These are phyloP conservation scores for Penicillium lagena DNA, from an alignment of 495 filamentous ascomycete species.

Conservation along the genomic window DNA sequence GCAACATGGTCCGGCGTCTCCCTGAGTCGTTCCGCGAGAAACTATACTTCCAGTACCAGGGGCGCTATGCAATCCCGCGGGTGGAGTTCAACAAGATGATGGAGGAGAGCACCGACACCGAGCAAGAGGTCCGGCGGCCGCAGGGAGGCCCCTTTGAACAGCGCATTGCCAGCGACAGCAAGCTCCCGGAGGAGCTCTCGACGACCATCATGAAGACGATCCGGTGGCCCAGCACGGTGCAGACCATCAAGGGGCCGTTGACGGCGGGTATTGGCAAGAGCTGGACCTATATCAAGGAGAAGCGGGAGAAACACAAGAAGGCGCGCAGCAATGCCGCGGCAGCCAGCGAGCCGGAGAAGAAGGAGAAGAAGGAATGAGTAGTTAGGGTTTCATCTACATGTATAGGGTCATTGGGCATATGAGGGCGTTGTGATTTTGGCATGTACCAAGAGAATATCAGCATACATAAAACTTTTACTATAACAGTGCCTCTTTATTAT, in stretches of 20 bases:
- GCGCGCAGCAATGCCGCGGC: constrained; percentile 20
- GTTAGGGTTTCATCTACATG: neutral
- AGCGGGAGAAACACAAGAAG: constrained; percentile 59
- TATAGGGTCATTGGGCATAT: constrained; percentile 9
- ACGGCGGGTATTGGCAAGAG: constrained; percentile 66
- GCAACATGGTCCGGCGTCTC: constrained; percentile 91
- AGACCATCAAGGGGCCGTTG: constrained; percentile 73
- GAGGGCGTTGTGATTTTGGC: constrained; percentile 13
- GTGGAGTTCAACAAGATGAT: constrained; percentile 84
- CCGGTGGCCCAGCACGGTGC: constrained; percentile 79
- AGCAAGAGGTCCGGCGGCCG: constrained; percentile 56
- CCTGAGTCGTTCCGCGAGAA: constrained; percentile 83
- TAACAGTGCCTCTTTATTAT: constrained; percentile 1
- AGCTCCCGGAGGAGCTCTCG: constrained; percentile 60
- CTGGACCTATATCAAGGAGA: constrained; percentile 75
- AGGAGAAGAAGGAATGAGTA: constrained; percentile 15
- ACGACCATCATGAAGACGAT: constrained; percentile 78
- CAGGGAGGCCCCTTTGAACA: constrained; percentile 81
- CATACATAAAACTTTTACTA: neutral
- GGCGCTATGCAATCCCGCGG: constrained; percentile 78
- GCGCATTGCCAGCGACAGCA: constrained; percentile 66
- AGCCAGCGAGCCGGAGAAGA: constrained; percentile 4
- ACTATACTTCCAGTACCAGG: constrained; percentile 89
- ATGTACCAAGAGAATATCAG: constrained; percentile 4
- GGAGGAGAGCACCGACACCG: constrained; percentile 57